These are phyloP conservation scores for Teratosphaeria destructans DNA, from an alignment of 2,329 filamentous ascomycete genomes.

Conservation along the genomic window DNA sequence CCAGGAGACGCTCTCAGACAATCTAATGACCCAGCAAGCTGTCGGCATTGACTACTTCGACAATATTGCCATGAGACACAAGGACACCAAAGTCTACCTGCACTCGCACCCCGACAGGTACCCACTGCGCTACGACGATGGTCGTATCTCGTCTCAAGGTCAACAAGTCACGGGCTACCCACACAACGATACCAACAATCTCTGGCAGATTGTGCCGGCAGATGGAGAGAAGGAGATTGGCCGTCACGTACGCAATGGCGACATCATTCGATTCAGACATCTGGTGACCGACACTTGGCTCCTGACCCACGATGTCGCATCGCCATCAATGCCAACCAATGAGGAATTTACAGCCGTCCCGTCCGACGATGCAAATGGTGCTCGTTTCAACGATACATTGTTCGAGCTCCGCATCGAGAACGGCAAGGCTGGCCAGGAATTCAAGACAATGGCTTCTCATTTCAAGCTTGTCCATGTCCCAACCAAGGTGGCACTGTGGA, in stretches of 20 bases:
- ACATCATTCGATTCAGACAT: slow-evolving; percentile 78
- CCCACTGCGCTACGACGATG: slow-evolving; percentile 91
- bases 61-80: slow-evolving; percentile 77
- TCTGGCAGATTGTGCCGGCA: slow-evolving; percentile 83
- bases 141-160: slow-evolving; percentile 88
- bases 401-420: slow-evolving; percentile 89
- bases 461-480: slow-evolving; percentile 94
- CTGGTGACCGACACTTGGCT: slow-evolving; percentile 76
- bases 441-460: slow-evolving; percentile 82
- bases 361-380: slow-evolving; percentile 59
- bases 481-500: slow-evolving; percentile 98
- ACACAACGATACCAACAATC: slow-evolving; percentile 97
- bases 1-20: slow-evolving; percentile 93
- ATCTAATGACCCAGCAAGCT: slow-evolving; percentile 79
- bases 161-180: slow-evolving; percentile 98
- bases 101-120: slow-evolving; percentile 88
- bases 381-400: slow-evolving; percentile 75
- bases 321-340: slow-evolving; percentile 91
- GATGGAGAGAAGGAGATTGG: slow-evolving; percentile 45
- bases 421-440: slow-evolving; percentile 68
- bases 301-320: slow-evolving; percentile 91
- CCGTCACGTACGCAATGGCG: slow-evolving; percentile 67
- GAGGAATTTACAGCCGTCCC: slow-evolving; percentile 90
- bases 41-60: slow-evolving; percentile 86
- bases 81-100: slow-evolving; percentile 92